These are phyloP conservation scores for Stachybotrys chartarum DNA, from an alignment of 2,329 filamentous ascomycete genomes.

Conservation along the genomic window DNA sequence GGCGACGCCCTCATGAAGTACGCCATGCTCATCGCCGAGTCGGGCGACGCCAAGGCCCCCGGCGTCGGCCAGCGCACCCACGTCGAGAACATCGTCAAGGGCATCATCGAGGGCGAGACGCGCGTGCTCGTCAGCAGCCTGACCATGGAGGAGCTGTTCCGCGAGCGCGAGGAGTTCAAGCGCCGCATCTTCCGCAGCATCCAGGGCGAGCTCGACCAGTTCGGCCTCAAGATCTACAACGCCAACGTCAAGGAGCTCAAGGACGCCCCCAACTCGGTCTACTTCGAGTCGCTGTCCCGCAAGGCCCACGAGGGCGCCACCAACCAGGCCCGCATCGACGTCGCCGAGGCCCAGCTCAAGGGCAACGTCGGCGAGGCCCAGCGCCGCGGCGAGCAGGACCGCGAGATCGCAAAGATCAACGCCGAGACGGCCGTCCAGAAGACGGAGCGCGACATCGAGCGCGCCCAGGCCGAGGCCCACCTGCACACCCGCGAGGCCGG, in stretches of 20 bases:
- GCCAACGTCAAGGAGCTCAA: slow-evolving; percentile 69
- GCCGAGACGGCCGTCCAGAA: slow-evolving; percentile 79
- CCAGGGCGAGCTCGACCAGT: slow-evolving; percentile 71
- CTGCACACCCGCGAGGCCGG: slow-evolving; percentile 66
- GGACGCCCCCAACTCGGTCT: slow-evolving; percentile 73
- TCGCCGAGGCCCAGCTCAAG: slow-evolving; percentile 54
- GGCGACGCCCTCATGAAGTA: slow-evolving; percentile 70
- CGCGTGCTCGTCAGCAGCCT: slow-evolving; percentile 76
- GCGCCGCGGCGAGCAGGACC: slow-evolving; percentile 72
- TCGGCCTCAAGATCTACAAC: slow-evolving; percentile 67
- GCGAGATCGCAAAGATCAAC: slow-evolving; percentile 82
- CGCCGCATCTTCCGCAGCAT: slow-evolving; percentile 68
- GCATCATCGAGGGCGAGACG: slow-evolving; percentile 84
- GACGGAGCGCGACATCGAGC: slow-evolving; percentile 77
- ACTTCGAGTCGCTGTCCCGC: slow-evolving; percentile 73
- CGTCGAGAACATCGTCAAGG: slow-evolving; percentile 79
- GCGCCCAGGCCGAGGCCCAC: slow-evolving; percentile 69
- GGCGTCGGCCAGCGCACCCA: slow-evolving; percentile 43
- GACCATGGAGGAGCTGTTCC: slow-evolving; percentile 92
- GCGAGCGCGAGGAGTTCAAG: slow-evolving; percentile 70
- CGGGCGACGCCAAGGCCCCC: slow-evolving; percentile 34
- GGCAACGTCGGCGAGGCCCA: slow-evolving; percentile 73
- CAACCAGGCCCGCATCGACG: slow-evolving; percentile 68
- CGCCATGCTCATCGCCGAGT: slow-evolving; percentile 70
- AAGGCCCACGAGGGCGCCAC: slow-evolving; percentile 82